Evolutionary conservation across 2,329 filamentous ascomycete genomes (phyloP), one percentile per base, ranked within the genome.

Genomic region (Alternaria novae-zelandiae): DNA sequence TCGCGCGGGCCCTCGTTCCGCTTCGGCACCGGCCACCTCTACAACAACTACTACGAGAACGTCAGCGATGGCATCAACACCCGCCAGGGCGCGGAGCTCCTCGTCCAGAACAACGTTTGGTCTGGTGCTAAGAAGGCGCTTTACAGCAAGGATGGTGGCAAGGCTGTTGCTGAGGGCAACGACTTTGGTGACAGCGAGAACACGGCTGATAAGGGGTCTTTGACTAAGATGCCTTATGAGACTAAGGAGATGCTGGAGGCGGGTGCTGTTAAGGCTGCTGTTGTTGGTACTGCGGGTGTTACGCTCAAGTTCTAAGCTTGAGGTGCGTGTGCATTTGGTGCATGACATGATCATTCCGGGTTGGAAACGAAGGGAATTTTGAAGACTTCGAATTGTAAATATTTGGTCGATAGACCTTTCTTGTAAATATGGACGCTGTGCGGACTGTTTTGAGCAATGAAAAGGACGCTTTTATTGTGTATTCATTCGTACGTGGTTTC

Each of bases 21-120:
- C 69, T 91, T 91, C 81, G 89, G 89, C 26, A 90, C 87, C 45
- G 88, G 82, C 11, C 89, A 91, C 79, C 75, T 87, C 70, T 87
- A 84, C 82, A 89, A 87, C 83, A 84, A 76, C 73, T 83, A 82
- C 76, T 79, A 77, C 65, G 78, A 82, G 36, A 70, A 73, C 23
- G 74, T 79, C 17, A 67, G 65, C 25, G 78, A 81, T 55, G 81
- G 78, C 17, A 78, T 83, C 66, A 82, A 83, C 75, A 79, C 80
- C 8, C 78, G 82, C 54, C 71, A 78, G 58, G 80, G 80, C 47
- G 82, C 82, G 0, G 78, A 83, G 70, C 68, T 81, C 8, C 80
- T 83, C 21, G 81, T 83, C 15, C 76, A 83, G 73, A 78, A 77
- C 70, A 81, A 80, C 55, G 79, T 78, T 49, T 82, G 81, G 61